Evolutionary conservation across 352 stramenopile species (phyloP), one percentile per base, ranked within the genome.

Genomic region (Halophytophthora batemanensis): DNA sequence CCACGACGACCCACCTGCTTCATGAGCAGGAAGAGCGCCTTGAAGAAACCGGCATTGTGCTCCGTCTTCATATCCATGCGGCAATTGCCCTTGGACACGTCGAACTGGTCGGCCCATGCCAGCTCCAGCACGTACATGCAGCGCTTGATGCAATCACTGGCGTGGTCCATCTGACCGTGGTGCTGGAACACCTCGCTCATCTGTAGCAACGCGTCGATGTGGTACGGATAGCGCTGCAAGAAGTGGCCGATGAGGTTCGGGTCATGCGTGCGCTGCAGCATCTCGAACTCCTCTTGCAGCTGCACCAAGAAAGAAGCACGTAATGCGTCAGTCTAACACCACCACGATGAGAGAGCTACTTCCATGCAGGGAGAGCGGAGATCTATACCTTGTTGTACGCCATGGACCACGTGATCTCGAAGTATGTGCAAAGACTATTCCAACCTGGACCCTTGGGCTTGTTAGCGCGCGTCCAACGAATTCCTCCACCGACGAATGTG

Each of bases 161-260:
- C 77, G 38, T 94, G 80, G 34, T 94, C 84, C 76, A 93, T 94
- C 45, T 94, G 84, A 2, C 84, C 84, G 42, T 94, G 84, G 47
- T 94, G 84, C 59, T 94, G 84, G 51, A 90, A 93, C 22, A 94
- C 79, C 57, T 93, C 80, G 44, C 75, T 91, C 79, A 94, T 93
- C 49, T 88, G 86, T 6, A 94, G 66, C 34, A 93, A 61, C 19
- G 84, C 82, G 47, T 93, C 84, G 29, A 93, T 81, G 50, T 94
- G 84, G 69, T 86, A 94, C 40, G 84, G 84, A 28, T 94, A 81
- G 8, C 82, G 79, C n/a, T 83, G 73, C 51, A 94, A 57, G 45
- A 93, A 94, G 34, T 90, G 77, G 3, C 49, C 74, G 19, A 94
- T 89, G 13, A 88, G 59, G 61, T 94, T 90, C 23, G 82, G 84